Evolutionary conservation across 164 flowering plant genomes (phyloP), one percentile per base, ranked within the genome.

Genomic region (Berberis thunbergii): DNA sequence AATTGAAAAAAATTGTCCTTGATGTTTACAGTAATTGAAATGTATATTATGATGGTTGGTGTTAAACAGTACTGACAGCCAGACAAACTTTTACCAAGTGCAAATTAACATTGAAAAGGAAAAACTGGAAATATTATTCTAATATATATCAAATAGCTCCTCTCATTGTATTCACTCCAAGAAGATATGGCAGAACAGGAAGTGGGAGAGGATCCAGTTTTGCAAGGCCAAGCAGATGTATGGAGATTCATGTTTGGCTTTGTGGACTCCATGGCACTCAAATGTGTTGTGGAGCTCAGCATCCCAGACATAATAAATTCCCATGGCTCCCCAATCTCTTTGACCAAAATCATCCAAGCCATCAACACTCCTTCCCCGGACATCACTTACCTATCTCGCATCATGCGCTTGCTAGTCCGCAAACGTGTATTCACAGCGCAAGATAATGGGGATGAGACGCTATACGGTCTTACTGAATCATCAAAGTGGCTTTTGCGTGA

Each of bases 341-440:
- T 81, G 40, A 41, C 65, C 38, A 69, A 82, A 57, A 67, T 84
- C 0, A 69, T 73, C 26, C 39, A 67, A 10, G 2, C 26, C 39
- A 75, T 0, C 61, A 50, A 9, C 45, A 1, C 59, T 41, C 43
- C 43, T 7, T 40, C 59, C 4, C 73, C 71, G 0, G 78, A 80
- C 43, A 43, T 70, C 62, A 4, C 60, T 54, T 75, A 13, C 66
- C 81, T 84, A 55, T 41, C 66, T 1, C 82, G 86, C 40, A 63
- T 84, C 55, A 79, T 82, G 86, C 72, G 83, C 4, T 45, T 76
- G 3, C 71, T 84, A 1, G 84, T 76, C 54, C 80, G 72, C 57
- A 67, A 50, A 41, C 59, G 67, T 8, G 57, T 84, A 13, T 76
- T 84, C 79, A 41, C 63, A 6, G 26, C 73, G 6, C 41, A 50